Evolutionary conservation across 2,329 filamentous ascomycete genomes (phyloP).

Genomic region (Talaromyces islandicus): DNA sequence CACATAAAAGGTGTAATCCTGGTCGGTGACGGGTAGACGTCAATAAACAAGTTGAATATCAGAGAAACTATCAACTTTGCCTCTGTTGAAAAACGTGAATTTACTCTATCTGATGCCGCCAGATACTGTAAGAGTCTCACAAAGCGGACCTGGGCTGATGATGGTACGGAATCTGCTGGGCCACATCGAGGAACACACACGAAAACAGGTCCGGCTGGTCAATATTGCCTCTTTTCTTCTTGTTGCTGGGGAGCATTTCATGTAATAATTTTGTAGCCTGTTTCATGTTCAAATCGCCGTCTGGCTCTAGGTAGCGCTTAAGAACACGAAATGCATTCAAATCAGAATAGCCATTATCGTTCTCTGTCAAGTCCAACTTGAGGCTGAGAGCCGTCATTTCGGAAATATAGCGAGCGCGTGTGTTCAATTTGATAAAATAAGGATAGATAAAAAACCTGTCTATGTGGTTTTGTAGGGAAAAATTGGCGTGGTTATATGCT

Average conservation of each 20-base stretch:
- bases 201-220: not conserved
- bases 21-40: not conserved
- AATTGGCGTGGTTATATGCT: not conserved
- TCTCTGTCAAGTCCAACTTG: not conserved
- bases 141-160: not conserved
- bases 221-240: not conserved
- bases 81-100: not conserved
- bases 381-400: not conserved
- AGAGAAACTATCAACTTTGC: not conserved
- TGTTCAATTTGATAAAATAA: not conserved
- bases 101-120: not conserved
- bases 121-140: not conserved
- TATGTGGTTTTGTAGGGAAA: not conserved
- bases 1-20: not conserved
- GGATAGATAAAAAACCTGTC: no score
- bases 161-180: not conserved
- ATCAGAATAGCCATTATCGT: not conserved
- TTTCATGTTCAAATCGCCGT: not conserved
- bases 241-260: not conserved
- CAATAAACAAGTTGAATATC: not conserved
- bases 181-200: not conserved
- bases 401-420: not conserved
- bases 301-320: not conserved
- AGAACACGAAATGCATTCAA: not conserved
- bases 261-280: not conserved